Base-by-base conservation (phyloP, 129 eudicot genomes). In the Lonicera japonica region DNA sequence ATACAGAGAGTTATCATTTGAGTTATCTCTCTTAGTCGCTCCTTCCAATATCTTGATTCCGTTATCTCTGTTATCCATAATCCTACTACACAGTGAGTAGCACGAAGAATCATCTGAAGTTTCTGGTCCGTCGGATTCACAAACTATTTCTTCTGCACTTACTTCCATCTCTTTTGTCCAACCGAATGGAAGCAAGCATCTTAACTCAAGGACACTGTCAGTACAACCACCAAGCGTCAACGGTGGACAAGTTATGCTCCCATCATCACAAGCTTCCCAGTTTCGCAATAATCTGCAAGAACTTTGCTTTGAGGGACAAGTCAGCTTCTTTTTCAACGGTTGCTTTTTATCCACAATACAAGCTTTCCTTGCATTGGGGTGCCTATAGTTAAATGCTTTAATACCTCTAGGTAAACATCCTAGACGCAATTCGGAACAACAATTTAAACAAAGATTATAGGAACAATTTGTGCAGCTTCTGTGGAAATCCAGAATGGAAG, bases 401-500 rank as follows among this genome's bases (percentile, higher is more conserved):
- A 68, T 67, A 45, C 70, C 75, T 21, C 64, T 83, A 25, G 40
- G 67, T 57, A 70, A 64, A 17, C 66, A 69, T 48, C 79, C 82
- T 66, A 66, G 87, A 48, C 84, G 83, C 57, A 87, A 79, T 29
- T 91, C 95, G 45, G 63, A 76, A 69, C 90, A 84, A 72, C 98
- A 92, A 67, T 72, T 70, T 72, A 87, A 78, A 67, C 98, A 92
- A 50, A 92, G 89, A 63, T 69, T 70, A 64, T 92, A 92, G 17
- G 95, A 87, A 73, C 98, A 92, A 43, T 69, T 84, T 70, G 77
- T 68, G 78, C 98, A 92, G 84, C 83, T 84, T 83, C 96, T 65
- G 58, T 92, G 86, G 72, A 85, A 82, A 80, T 88, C 95, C 69
- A 85, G 67, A 47, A 87, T 73, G 62, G 91, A 77, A 59, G 71